Base-by-base conservation (phyloP, 192 early-diverging fungal genomes). In the Mortierella alpina region DNA sequence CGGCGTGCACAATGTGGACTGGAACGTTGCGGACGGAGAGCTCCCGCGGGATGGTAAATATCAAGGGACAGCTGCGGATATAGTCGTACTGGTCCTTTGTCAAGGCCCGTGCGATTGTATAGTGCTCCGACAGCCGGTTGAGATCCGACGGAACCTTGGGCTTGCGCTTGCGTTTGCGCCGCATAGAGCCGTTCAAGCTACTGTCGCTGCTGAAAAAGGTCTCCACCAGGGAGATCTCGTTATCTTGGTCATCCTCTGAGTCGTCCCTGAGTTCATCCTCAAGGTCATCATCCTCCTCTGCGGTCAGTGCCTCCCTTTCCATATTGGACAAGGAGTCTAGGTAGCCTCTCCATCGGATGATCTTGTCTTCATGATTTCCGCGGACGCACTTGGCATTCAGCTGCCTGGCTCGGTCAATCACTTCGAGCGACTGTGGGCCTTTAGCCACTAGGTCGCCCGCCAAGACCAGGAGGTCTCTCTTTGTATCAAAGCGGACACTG, bases 341-440 rank as follows among this genome's bases (percentile, higher is more conserved):
- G 52, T 82, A 87, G 31, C 84, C 84, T 40, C 85, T 81, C 79
- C 88, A 88, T 14, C 88, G 77, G n/a, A 93, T 77, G 5, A 93
- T 88, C 47, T 83, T 83, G 72, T 94, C 91, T 57, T 94, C 93
- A 53, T 94, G 93, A 70, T 94, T 94, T 39, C 93, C 93, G 20
- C 92, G 87, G 4, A 90, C 88, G 71, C 89, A 86, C 71, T 84
- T 79, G 17, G 86, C 87, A 17, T 68, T 70, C 4, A 90, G 55
- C 42, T 85, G 66, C 46, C 82, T 61, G 2, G 90, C 89, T 14
- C 80, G 78, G 50, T 84, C 75, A 44, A 93, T 59, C 1, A 93
- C 92, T 15, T 84, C 84, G 4, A 87, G 51, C 12, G 88, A 92
- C 40, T 89, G 75, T 18, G 89, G 87, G 0, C 93, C 93, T 54